Evolutionary conservation across 192 early-diverging fungal species (phyloP).

Genomic region (Linnemannia schmuckeri): DNA sequence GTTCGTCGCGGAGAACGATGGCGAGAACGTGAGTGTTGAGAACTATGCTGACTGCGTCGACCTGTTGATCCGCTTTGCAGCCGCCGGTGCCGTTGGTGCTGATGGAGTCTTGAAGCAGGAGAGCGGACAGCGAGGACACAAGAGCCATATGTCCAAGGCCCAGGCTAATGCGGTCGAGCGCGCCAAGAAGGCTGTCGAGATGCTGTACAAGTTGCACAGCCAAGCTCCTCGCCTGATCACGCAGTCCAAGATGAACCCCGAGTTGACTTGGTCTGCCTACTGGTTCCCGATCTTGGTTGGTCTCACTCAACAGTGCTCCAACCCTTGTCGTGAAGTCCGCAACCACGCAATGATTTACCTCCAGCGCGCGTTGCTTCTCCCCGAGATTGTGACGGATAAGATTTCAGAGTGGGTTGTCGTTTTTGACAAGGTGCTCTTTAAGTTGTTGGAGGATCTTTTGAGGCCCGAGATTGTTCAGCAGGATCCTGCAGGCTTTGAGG

Average conservation of each 20-base stretch:
- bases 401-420: constrained; percentile 68
- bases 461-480: constrained; percentile 77
- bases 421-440: constrained; percentile 92
- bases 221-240: constrained; percentile 63
- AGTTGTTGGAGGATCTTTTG: constrained; percentile 86
- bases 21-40: constrained; percentile 64
- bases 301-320: constrained; percentile 79
- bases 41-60: constrained; percentile 85
- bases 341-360: constrained; percentile 85
- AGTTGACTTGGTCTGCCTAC: constrained; percentile 77
- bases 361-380: constrained; percentile 80
- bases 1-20: constrained; percentile 66
- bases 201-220: constrained; percentile 72
- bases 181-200: constrained; percentile 76
- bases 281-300: constrained; percentile 85
- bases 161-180: constrained; percentile 69
- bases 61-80: constrained; percentile 73
- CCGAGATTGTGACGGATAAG: constrained; percentile 64
- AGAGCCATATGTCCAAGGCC: constrained; percentile 52
- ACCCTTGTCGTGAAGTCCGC: constrained; percentile 83
- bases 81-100: constrained; percentile 58
- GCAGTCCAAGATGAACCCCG: constrained; percentile 56
- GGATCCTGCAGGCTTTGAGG: constrained; percentile 78
- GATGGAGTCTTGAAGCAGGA: constrained; percentile 48
- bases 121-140: constrained; percentile 47